A percentile compares a stretch with the other conserved stretches of the same genome.
These are phyloP conservation scores for Huntiella decipiens DNA, from an alignment of 2,329 filamentous ascomycete species.

Conservation along the genomic window DNA sequence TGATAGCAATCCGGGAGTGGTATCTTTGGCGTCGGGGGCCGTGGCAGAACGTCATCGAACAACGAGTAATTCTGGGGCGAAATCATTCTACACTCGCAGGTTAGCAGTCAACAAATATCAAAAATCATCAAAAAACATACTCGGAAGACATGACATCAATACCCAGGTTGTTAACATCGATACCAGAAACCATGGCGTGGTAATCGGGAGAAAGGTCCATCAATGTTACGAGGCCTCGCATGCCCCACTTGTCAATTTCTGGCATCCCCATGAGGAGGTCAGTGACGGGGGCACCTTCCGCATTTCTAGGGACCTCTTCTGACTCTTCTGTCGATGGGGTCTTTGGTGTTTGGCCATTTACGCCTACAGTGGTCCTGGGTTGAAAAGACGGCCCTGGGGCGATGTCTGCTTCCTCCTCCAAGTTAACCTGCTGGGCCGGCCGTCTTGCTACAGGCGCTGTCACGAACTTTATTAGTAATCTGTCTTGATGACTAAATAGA, in stretches of 20 bases:
- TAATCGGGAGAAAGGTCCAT: slow-evolving; percentile 48
- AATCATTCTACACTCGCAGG: slow-evolving; percentile 24
- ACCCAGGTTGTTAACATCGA: slow-evolving; percentile 37
- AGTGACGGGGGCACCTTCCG: slow-evolving; percentile 22
- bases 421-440: slow-evolving; percentile 12
- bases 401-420: slow-evolving; percentile 27
- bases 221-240: slow-evolving; percentile 43
- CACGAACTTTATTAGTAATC: slow-evolving; percentile 1
- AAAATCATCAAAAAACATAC: slow-evolving; percentile 23
- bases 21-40: slow-evolving; percentile 37
- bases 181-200: slow-evolving; percentile 38
- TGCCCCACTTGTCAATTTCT: slow-evolving; percentile 43
- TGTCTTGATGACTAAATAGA: too few relatives aligned
- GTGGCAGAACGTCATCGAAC: slow-evolving; percentile 39
- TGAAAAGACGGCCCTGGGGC: slow-evolving; percentile 10
- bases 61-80: slow-evolving; percentile 42
- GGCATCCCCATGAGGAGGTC: slow-evolving; percentile 43
- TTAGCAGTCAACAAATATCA: slow-evolving; percentile 13
- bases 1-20: slow-evolving; percentile 46
- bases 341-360: slow-evolving; percentile 24
- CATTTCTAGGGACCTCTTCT: slow-evolving; percentile 9
- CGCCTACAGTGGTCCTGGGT: slow-evolving; percentile 17
- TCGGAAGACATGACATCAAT: slow-evolving; percentile 38
- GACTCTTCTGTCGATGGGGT: slow-evolving; percentile 8
- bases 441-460: slow-evolving; percentile 6